Conservation (phyloP, 768 basidiomycete species). For the Hemileccinum impolitum region DNA sequence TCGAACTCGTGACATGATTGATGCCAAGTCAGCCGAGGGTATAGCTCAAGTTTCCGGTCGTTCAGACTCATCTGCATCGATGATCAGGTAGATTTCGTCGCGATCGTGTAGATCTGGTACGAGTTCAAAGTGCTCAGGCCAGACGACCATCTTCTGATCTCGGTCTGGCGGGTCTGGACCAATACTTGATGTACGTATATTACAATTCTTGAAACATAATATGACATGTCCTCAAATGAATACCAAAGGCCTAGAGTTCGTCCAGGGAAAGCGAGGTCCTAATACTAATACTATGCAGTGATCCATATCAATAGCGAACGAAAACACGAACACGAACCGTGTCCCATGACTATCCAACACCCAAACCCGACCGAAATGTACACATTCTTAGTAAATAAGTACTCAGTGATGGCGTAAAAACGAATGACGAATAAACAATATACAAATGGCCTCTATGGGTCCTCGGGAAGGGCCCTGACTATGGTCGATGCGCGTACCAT, state of each 20-base stretch:
- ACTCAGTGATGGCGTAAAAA: not conserved
- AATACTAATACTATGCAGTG: no score
- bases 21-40: not conserved
- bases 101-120: not conserved
- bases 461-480: not conserved
- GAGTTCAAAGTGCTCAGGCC: not conserved
- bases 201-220: not conserved
- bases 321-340: no score
- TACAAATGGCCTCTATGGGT: not conserved
- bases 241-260: not conserved
- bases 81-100: constrained; percentile 1
- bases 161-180: no score
- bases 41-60: not conserved
- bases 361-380: not conserved
- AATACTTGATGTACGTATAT: no score
- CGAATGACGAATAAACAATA: constrained; percentile 3
- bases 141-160: not conserved
- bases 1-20: no score
- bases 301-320: not conserved
- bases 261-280: no score
- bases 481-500: constrained; percentile 2
- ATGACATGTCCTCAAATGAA: not conserved
- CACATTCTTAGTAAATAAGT: not conserved
- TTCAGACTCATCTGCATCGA: not conserved
- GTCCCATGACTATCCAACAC: not conserved